Percentiles rank a stretch among this genome's conserved stretches.
Evolutionary conservation across 345 rosid species (phyloP).

Genomic region (Hevea brasiliensis): DNA sequence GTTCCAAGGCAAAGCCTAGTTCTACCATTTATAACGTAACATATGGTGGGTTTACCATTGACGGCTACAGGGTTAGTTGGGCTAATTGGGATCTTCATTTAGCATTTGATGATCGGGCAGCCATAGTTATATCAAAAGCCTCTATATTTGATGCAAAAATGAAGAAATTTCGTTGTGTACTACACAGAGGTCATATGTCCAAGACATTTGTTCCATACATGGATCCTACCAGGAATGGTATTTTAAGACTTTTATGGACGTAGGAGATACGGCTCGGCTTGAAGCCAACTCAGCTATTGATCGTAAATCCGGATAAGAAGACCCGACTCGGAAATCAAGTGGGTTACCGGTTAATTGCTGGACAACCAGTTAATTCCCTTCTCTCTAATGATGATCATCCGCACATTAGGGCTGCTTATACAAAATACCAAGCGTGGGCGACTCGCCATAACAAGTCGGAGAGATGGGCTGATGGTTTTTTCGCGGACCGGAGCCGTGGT

Average conservation of each 20-base stretch:
- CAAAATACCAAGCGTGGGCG: conserved; percentile 68
- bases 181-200: conserved; percentile 70
- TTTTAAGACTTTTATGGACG: conserved; percentile 72
- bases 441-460: conserved; percentile 78
- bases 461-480: conserved; percentile 83
- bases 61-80: conserved; percentile 56
- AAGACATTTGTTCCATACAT: conserved; percentile 85
- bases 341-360: conserved; percentile 67
- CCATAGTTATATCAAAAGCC: conserved; percentile 58
- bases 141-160: conserved; percentile 45
- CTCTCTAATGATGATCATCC: conserved; percentile 63
- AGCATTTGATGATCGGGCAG: conserved; percentile 62
- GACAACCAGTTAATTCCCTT: conserved; percentile 46
- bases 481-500: conserved; percentile 64
- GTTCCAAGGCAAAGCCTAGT: conserved; percentile 30
- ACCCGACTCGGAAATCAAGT: conserved; percentile 60
- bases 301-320: conserved; percentile 60
- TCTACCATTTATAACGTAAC: conserved; percentile 39
- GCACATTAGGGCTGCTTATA: conserved; percentile 58
- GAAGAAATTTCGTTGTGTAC: conserved; percentile 41
- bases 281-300: conserved; percentile 54
- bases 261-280: conserved; percentile 52
- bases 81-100: conserved; percentile 75
- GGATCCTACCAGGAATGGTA: conserved; percentile 88
- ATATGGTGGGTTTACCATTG: conserved; percentile 37